Conservation (phyloP, 2,329 filamentous ascomycete species). For the Penicillium hordei region DNA sequence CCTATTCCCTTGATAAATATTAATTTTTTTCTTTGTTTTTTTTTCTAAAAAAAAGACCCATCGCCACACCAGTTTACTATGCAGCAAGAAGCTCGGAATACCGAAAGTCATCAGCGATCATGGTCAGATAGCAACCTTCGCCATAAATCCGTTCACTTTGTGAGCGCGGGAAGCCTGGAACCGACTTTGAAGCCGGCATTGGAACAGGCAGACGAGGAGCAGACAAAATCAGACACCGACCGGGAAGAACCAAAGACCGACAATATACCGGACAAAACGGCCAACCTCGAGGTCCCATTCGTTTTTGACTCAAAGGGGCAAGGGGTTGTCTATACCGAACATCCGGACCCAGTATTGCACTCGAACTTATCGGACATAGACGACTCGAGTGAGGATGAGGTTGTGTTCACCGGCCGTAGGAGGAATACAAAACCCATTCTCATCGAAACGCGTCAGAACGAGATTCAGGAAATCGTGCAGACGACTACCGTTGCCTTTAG, state of each 20-base stretch:
- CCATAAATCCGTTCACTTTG: constrained; percentile 57
- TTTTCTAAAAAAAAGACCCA: constrained; percentile 12
- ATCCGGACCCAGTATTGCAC: constrained; percentile 27
- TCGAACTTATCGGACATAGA: constrained; percentile 39
- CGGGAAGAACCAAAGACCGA: background rate
- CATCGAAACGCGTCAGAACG: constrained; percentile 16
- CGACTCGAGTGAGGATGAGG: constrained; percentile 67
- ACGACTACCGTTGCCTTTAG: background rate
- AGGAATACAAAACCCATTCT: constrained; percentile 17
- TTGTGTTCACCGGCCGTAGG: constrained; percentile 41
- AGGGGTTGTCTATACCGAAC: constrained; percentile 27
- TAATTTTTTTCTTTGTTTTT: background rate
- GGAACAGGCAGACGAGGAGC: constrained; percentile 5
- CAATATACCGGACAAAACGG: constrained; percentile 18
- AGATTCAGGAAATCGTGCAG: constrained; percentile 13
- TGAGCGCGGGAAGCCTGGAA: constrained; percentile 57
- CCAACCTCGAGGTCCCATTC: constrained; percentile 23
- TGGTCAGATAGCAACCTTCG: constrained; percentile 54
- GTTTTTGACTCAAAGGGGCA: constrained; percentile 39
- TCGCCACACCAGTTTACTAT: constrained; percentile 44
- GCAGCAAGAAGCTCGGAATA: constrained; percentile 60
- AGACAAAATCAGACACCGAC: constrained; percentile 1
- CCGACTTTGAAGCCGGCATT: constrained; percentile 31
- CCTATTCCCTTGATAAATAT: background rate
- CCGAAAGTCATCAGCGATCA: constrained; percentile 52